These are phyloP conservation scores for Nymphaea colorata DNA, from an alignment of 164 flowering plant genomes.

Conservation along the genomic window DNA sequence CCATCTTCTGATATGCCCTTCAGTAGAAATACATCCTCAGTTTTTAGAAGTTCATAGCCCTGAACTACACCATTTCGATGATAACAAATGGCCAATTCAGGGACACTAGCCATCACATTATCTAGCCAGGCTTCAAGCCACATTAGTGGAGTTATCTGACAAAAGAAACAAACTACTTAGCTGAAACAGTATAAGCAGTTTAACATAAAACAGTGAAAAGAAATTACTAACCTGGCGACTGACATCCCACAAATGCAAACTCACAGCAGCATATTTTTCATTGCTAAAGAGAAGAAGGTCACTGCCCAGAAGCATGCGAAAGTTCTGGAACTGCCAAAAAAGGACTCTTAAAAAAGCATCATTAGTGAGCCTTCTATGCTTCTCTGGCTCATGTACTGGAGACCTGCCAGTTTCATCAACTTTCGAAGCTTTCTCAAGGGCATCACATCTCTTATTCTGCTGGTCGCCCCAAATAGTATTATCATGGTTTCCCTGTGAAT, in stretches of 20 bases:
- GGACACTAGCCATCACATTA: slow-evolving; percentile 97
- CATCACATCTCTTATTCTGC: slow-evolving; percentile 29
- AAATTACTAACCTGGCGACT: slow-evolving; percentile 11
- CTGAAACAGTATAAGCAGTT: not conserved
- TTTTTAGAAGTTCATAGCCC: slow-evolving; percentile 91
- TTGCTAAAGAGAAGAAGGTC: slow-evolving; percentile 91
- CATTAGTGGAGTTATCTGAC: slow-evolving; percentile 76
- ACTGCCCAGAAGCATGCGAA: slow-evolving; percentile 93
- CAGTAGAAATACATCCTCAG: slow-evolving; percentile 80
- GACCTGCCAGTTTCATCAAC: slow-evolving; percentile 58
- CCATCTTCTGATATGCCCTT: slow-evolving; percentile 96
- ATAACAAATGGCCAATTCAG: slow-evolving; percentile 95
- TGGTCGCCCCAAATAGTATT: slow-evolving; percentile 41
- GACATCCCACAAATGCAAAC: slow-evolving; percentile 95
- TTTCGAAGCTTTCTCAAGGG: slow-evolving; percentile 51
- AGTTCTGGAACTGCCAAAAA: slow-evolving; percentile 95
- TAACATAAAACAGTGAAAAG: not conserved
- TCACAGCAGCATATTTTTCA: slow-evolving; percentile 88
- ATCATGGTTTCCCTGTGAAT: slow-evolving; percentile 26
- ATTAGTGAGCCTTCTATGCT: slow-evolving; percentile 44
- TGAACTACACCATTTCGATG: slow-evolving; percentile 92
- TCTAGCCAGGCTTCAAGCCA: slow-evolving; percentile 99
- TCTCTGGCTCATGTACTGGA: slow-evolving; percentile 76
- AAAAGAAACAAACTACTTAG: slow-evolving; percentile 1
- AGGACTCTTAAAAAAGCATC: slow-evolving; percentile 66